phyloP scores from a whole-genome alignment of 768 basidiomycete species.

The Chalciporus sphaerocephalus region DNA sequence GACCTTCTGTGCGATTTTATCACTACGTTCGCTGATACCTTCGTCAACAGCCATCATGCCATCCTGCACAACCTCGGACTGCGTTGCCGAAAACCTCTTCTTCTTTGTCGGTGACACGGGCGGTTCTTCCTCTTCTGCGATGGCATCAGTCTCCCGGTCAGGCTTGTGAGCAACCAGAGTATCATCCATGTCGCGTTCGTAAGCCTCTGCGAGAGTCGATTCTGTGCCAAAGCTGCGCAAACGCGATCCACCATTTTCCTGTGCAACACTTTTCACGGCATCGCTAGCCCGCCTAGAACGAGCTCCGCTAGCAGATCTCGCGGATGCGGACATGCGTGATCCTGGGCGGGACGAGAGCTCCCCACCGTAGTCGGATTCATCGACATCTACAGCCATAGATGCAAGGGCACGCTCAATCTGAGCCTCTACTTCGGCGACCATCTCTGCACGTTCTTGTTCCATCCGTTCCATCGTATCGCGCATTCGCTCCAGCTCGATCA shows the following conservation, averaged over 20 bases:
- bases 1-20: constrained; percentile 85
- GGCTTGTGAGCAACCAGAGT: constrained; percentile 33
- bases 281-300: constrained; percentile 62
- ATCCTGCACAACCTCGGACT: constrained; percentile 60
- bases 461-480: constrained; percentile 78
- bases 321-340: constrained; percentile 61
- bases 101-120: constrained; percentile 45
- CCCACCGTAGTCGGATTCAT: constrained; percentile 65
- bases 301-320: constrained; percentile 40
- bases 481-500: constrained; percentile 81
- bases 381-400: constrained; percentile 76
- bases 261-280: constrained; percentile 40
- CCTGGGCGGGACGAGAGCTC: constrained; percentile 57
- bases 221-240: constrained; percentile 75
- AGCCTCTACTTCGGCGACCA: constrained; percentile 91
- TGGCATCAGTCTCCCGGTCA: constrained; percentile 49
- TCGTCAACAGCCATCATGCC: constrained; percentile 85
- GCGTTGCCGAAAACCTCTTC: constrained; percentile 78
- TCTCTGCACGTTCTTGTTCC: constrained; percentile 81
- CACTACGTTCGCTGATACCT: constrained; percentile 78
- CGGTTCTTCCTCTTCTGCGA: constrained; percentile 53
- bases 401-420: constrained; percentile 85
- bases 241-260: constrained; percentile 30
- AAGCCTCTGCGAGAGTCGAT: constrained; percentile 72
- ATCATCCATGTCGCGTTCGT: constrained; percentile 43